Base-by-base conservation (phyloP, 495 filamentous ascomycete species). In the Penicillium alfredii region DNA sequence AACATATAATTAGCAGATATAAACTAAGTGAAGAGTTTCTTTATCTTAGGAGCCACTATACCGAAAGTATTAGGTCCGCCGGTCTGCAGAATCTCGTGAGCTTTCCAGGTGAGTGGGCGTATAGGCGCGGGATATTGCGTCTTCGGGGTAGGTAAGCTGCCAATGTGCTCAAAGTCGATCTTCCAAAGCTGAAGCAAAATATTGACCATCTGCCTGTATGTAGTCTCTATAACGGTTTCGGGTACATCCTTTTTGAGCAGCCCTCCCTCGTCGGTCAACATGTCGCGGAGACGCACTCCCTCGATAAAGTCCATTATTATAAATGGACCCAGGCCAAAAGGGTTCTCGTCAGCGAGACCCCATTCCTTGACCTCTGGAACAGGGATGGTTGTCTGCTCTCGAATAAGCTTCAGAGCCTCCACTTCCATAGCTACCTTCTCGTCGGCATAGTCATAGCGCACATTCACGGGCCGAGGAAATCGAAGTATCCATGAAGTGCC, bases 371-470 rank as follows among this genome's bases (percentile, higher is more conserved):
- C 31, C 27, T 42, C 47, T 8, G 64, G 62, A 40, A 60, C 51
- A 6, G 58, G 57, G 7, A 69, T 62, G 4, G 50, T 56, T 4
- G 64, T 70, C 15, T 61, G 46, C 13, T 57, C 45, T 9, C 37
- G 36, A 23, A 73, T 35, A 40, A 51, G 71, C 4, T 56, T 51
- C 55, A 70, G 64, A 7, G 60, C 56, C 15, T 57, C 58, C 13
- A 61, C 63, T 40, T 74, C 68, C 28, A 50, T 54, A 10, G 40
- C 33, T 11, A 58, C 39, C 36, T 68, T 69, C 43, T 71, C 66
- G 21, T 23, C 21, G 21, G 21, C 6, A 9, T 23, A 23, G 9
- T 23, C 21, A 9, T 23, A n/a, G n/a, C 21, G 9, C 6, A 23
- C 21, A 9, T 6, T 23, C 21, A 5, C 21, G 6, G 9, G 6